Conservation (phyloP, 2,329 filamentous ascomycete genomes). For the Xylaria sp. region DNA sequence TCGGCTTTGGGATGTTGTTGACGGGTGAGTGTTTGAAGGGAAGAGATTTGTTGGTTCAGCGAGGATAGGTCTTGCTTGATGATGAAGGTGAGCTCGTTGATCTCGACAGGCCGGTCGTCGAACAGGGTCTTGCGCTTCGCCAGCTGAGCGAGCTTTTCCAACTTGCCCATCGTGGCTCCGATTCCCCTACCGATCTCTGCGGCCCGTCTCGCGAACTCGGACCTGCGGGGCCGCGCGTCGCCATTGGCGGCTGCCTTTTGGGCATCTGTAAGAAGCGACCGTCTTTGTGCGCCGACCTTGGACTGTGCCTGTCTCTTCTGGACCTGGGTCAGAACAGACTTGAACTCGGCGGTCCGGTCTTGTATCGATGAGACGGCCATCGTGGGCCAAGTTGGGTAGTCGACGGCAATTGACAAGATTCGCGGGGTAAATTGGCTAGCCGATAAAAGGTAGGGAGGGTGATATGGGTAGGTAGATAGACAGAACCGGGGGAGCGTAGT, state of each 20-base stretch:
- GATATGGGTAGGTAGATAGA: background rate
- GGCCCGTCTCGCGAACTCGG: constrained; percentile 92
- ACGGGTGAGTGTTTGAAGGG: constrained; percentile 79
- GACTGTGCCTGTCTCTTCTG: constrained; percentile 80
- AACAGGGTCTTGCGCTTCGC: constrained; percentile 98
- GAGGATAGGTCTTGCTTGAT: constrained; percentile 96
- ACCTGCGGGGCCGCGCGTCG: constrained; percentile 68
- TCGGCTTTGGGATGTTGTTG: constrained; percentile 77
- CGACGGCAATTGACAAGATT: background rate
- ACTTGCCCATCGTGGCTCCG: constrained; percentile 89
- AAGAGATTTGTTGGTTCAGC: constrained; percentile 85
- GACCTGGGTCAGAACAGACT: constrained; percentile 85
- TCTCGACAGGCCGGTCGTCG: constrained; percentile 95
- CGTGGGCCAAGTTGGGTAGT: constrained; percentile 37
- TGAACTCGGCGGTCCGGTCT: constrained; percentile 96
- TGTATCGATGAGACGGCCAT: constrained; percentile 84
- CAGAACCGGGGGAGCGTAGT: background rate
- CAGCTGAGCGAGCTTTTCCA: constrained; percentile 91
- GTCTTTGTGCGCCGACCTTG: constrained; percentile 81
- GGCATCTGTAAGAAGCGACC: constrained; percentile 79
- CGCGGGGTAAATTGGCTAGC: background rate
- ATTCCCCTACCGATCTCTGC: constrained; percentile 94
- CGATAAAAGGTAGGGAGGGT: background rate
- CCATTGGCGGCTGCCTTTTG: constrained; percentile 73
- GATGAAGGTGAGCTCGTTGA: constrained; percentile 95